Evolutionary conservation across 2,329 filamentous ascomycete genomes (phyloP).

Genomic region (Helotiales sp.): DNA sequence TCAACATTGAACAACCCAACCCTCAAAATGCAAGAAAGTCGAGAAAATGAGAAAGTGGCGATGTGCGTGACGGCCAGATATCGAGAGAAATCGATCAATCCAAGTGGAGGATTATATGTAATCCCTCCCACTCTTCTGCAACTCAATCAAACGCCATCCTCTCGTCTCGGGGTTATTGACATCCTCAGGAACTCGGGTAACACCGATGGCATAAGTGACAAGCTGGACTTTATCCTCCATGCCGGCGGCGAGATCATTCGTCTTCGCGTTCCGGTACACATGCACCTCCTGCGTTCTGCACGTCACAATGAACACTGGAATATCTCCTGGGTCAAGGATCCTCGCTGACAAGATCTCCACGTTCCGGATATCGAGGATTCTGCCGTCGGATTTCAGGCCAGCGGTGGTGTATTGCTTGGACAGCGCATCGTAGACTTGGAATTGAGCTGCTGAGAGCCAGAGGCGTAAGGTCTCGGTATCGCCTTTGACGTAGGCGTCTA

Average conservation of each 20-base stretch:
- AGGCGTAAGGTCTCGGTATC: constrained; percentile 88
- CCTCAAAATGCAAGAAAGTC: neutral
- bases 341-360: constrained; percentile 86
- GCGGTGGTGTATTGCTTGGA: constrained; percentile 95
- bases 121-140: constrained; percentile 97
- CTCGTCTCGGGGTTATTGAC: constrained; percentile 96
- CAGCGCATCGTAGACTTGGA: constrained; percentile 94
- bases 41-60: neutral
- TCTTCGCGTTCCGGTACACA: constrained; percentile 92
- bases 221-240: constrained; percentile 99
- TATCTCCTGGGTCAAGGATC: constrained; percentile 82
- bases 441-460: constrained; percentile 96
- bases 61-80: neutral
- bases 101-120: constrained; percentile 63
- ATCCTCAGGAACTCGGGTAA: constrained; percentile 91
- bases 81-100: neutral
- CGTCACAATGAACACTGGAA: constrained; percentile 96
- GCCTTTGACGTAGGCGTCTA: constrained; percentile 97
- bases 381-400: constrained; percentile 91
- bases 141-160: constrained; percentile 96
- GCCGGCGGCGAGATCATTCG: constrained; percentile 84
- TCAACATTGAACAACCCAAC: neutral
- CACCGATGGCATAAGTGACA: constrained; percentile 96
- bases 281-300: constrained; percentile 97
- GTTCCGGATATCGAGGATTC: constrained; percentile 91